Evolutionary conservation across 2,329 filamentous ascomycete species (phyloP).

Genomic region (Cytospora piceae): DNA sequence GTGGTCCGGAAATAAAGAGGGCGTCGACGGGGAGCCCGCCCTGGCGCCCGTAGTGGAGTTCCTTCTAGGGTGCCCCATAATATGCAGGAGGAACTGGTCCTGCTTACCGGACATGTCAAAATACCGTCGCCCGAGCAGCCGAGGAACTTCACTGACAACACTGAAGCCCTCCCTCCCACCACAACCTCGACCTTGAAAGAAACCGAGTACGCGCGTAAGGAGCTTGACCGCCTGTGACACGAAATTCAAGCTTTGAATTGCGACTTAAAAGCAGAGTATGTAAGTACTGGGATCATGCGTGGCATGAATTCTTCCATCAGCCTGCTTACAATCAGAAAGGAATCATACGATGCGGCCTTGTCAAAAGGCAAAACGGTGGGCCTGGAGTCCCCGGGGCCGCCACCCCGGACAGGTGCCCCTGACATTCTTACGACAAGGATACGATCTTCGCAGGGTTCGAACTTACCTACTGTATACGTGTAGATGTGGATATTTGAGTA

Average conservation of each 20-base stretch:
- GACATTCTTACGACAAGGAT: background rate
- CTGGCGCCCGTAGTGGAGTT: background rate
- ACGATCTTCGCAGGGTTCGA: no score
- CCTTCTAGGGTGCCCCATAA: background rate
- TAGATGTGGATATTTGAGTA: no score
- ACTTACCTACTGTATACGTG: no score
- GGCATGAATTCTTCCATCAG: background rate
- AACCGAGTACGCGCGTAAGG: background rate
- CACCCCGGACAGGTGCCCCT: slow-evolving; percentile 9
- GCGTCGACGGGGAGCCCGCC: background rate
- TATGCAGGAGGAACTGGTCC: background rate
- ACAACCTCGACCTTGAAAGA: background rate
- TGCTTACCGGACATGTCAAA: background rate
- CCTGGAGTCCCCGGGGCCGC: background rate
- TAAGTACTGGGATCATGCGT: background rate
- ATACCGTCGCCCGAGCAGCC: no score
- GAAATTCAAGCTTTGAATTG: no score
- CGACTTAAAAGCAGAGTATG: no score
- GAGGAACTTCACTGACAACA: background rate
- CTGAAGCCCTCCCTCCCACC: background rate
- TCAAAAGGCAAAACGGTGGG: slow-evolving; percentile 1
- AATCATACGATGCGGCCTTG: background rate
- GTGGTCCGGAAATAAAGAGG: background rate
- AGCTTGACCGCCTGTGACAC: background rate
- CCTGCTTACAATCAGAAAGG: background rate